Evolutionary conservation across 2,329 filamentous ascomycete genomes (phyloP).

Genomic region (Colletotrichum navitas): DNA sequence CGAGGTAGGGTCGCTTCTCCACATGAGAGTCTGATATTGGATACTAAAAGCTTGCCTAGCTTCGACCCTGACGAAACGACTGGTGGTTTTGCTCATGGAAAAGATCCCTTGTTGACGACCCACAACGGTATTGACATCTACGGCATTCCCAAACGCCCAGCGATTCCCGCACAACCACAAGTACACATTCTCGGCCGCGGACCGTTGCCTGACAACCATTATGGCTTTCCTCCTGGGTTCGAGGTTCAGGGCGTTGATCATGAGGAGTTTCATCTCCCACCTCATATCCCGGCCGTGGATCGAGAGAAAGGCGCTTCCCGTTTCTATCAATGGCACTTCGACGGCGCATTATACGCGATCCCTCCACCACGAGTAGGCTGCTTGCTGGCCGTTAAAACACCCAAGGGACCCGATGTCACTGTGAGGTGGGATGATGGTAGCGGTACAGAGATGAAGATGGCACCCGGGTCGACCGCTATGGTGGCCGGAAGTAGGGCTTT

Average conservation of each 20-base stretch:
- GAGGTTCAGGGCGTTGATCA: conserved; percentile 55
- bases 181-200: conserved; percentile 55
- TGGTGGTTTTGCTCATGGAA: conserved; percentile 54
- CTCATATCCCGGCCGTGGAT: conserved; percentile 51
- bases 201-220: conserved; percentile 55
- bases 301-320: conserved; percentile 55
- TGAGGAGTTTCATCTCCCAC: conserved; percentile 55
- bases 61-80: conserved; percentile 45
- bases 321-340: conserved; percentile 63
- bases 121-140: conserved; percentile 48
- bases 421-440: conserved; percentile 58
- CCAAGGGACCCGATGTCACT: conserved; percentile 52
- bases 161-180: conserved; percentile 54
- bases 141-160: conserved; percentile 58
- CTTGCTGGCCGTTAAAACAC: conserved; percentile 54
- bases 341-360: conserved; percentile 57
- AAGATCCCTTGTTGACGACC: conserved; percentile 50
- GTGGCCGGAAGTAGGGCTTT: conserved; percentile 58
- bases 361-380: conserved; percentile 58
- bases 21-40: conserved; percentile 49
- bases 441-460: conserved; percentile 56
- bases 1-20: conserved; percentile 26
- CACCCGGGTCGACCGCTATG: conserved; percentile 59
- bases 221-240: conserved; percentile 54
- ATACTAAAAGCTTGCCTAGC: conserved; percentile 25